A percentile compares a stretch with the other conserved stretches of the same genome.
These are phyloP conservation scores for Cystobasidium onofrii DNA, from an alignment of 768 basidiomycete species.

Conservation along the genomic window DNA sequence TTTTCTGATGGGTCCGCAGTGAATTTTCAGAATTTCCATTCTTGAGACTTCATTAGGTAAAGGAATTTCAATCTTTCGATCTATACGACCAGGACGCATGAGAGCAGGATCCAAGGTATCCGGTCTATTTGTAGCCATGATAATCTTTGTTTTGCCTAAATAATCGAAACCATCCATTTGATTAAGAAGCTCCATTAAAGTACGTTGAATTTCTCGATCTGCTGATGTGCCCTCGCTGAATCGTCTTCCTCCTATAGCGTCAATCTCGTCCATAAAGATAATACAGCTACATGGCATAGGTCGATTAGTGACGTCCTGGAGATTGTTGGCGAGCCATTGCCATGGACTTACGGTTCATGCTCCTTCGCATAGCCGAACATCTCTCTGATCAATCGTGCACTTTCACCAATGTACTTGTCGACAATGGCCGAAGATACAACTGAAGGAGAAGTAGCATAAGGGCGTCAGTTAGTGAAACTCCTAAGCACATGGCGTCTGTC, in stretches of 20 bases:
- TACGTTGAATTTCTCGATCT: constrained; percentile 96
- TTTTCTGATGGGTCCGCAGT: constrained; percentile 88
- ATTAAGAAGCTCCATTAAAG: constrained; percentile 97
- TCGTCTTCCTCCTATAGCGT: constrained; percentile 86
- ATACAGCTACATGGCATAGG: constrained; percentile 30
- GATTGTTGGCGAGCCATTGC: constrained; percentile 54
- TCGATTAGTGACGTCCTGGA: constrained; percentile 48
- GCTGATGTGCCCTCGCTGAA: constrained; percentile 95
- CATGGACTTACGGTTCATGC: constrained; percentile 71
- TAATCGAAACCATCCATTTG: constrained; percentile 99
- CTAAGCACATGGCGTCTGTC: not conserved
- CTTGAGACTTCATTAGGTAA: constrained; percentile 95
- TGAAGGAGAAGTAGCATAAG: not conserved
- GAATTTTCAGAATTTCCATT: constrained; percentile 94
- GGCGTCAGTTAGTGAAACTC: not conserved
- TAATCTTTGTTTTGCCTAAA: constrained; percentile 85
- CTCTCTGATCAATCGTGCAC: constrained; percentile 87
- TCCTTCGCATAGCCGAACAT: constrained; percentile 98
- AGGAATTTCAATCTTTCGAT: constrained; percentile 95
- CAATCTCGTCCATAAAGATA: constrained; percentile 51
- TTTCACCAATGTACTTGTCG: constrained; percentile 97
- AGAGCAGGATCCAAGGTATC: constrained; percentile 96
- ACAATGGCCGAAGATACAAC: constrained; percentile 97
- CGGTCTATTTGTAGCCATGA: constrained; percentile 99
- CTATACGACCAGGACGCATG: constrained; percentile 86